phyloP scores from a whole-genome alignment of 164 flowering plant species.

The Dillenia suffruticosa region DNA sequence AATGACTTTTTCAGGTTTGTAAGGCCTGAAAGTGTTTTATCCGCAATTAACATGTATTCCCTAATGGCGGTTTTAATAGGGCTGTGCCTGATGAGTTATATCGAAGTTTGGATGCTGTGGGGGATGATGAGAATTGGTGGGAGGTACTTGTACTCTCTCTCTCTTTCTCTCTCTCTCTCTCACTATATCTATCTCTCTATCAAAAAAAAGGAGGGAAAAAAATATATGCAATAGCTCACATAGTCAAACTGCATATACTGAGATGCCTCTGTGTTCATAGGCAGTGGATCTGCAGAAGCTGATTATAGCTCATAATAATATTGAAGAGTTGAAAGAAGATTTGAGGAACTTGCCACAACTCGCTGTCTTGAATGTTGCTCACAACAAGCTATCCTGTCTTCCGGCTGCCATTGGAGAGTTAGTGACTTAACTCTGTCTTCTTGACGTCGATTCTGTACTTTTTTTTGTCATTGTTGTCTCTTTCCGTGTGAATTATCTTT shows the following conservation, averaged over 20 bases:
- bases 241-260: background rate
- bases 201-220: no score
- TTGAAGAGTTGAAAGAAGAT: conserved; percentile 73
- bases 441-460: background rate
- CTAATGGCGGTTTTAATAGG: conserved; percentile 23
- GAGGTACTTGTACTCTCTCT: conserved; percentile 52
- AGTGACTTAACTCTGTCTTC: conserved; percentile 20
- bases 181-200: background rate
- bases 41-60: no score
- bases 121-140: conserved; percentile 96
- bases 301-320: conserved; percentile 85
- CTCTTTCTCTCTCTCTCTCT: background rate
- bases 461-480: background rate
- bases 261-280: conserved; percentile 28
- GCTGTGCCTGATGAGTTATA: conserved; percentile 88
- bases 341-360: conserved; percentile 57
- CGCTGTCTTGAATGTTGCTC: conserved; percentile 75
- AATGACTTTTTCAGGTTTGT: no score
- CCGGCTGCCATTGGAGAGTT: conserved; percentile 94
- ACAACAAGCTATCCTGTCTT: conserved; percentile 76
- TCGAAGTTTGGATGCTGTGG: conserved; percentile 53
- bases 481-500: background rate
- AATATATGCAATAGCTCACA: background rate
- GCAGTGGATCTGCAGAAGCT: conserved; percentile 87
- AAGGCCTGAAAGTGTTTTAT: no score